Evolutionary conservation across 2,329 filamentous ascomycete species (phyloP), one percentile per base, ranked within the genome.

Genomic region (Ophiostoma australiae): DNA sequence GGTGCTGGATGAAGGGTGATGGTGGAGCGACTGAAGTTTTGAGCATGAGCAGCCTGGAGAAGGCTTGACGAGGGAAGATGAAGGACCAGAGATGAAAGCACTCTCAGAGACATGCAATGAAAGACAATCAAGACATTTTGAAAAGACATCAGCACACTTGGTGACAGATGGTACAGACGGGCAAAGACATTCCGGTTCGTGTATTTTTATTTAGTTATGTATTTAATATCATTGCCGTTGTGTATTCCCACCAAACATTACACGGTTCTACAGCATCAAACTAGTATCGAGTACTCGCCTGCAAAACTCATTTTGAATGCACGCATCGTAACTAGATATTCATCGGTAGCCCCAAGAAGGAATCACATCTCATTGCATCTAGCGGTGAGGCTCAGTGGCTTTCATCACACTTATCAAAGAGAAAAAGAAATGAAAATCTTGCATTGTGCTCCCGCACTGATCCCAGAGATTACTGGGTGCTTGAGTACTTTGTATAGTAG

Each of bases 401-500:
- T 63, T 63, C 58, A 63, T 35, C 58, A 63, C 58, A 63, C 58
- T 33, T 8, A 27, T 63, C 27, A 17, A 33, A 27, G 20, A 17
- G 15, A 31, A 31, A 33, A 27, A 63, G 15, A 33, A 33, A 33
- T 13, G 58, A 63, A 63, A 33, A 20, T 17, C 27, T 31, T 61
- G 55, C 55, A 61, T 61, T 61, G 55, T 61, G 55, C 55, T 61
- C 27, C 27, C 55, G 33, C 27, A 63, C 27, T 63, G 58, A 63
- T 58, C 58, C 15, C 55, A 61, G 27, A 52, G 27, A 31, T 15
- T 48, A 48, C 20, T 48, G 20, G 44, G 13, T 44, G 17, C 17
- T 17, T 20, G 44, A 20, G 44, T 17, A 48, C 44, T 31, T 31
- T 31, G 27, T 52, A 41, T 8, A 10, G 39, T 41, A 58, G n/a